A percentile compares a stretch with the other conserved stretches of the same genome.
Conservation (phyloP, 2,329 filamentous ascomycete genomes). For the Penicillium sp. region DNA sequence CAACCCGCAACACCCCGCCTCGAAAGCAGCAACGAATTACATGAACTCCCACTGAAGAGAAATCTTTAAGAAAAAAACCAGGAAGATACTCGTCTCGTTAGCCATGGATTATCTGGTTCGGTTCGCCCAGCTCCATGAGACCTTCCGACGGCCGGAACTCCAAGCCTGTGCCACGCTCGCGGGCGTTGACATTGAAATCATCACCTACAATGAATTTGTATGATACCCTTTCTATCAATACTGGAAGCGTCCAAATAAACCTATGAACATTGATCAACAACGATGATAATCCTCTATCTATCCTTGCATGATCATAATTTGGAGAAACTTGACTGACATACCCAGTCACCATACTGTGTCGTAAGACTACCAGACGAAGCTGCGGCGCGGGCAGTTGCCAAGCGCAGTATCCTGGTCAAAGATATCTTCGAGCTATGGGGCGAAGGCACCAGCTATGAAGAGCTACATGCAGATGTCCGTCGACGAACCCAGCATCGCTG, state of each 20-base stretch:
- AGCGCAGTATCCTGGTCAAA: slow-evolving; percentile 76
- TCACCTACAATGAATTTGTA: slow-evolving; percentile 74
- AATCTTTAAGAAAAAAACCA: background rate
- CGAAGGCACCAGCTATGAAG: slow-evolving; percentile 61
- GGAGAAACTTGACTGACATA: slow-evolving; percentile 14
- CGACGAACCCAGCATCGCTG: slow-evolving; percentile 61
- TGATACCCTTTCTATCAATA: slow-evolving; percentile 31
- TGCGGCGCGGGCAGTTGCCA: slow-evolving; percentile 65
- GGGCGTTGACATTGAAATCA: slow-evolving; percentile 64
- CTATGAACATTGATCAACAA: background rate
- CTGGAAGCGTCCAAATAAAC: background rate
- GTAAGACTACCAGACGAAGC: slow-evolving; percentile 64
- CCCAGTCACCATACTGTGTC: slow-evolving; percentile 81
- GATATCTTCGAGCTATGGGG: slow-evolving; percentile 91
- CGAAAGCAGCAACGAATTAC: slow-evolving; percentile 3
- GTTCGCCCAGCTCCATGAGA: slow-evolving; percentile 84
- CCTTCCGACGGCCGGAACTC: slow-evolving; percentile 83
- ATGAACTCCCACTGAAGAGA: background rate
- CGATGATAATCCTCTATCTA: background rate
- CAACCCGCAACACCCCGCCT: slow-evolving; percentile 19
- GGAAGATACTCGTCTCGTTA: background rate
- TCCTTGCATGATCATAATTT: slow-evolving; percentile 5
- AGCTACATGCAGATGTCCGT: slow-evolving; percentile 66
- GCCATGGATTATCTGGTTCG: slow-evolving; percentile 77
- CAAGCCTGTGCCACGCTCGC: slow-evolving; percentile 72